Evolutionary conservation across 2,329 filamentous ascomycete species (phyloP), one percentile per base, ranked within the genome.

Genomic region (Colletotrichum lindemuthianum): DNA sequence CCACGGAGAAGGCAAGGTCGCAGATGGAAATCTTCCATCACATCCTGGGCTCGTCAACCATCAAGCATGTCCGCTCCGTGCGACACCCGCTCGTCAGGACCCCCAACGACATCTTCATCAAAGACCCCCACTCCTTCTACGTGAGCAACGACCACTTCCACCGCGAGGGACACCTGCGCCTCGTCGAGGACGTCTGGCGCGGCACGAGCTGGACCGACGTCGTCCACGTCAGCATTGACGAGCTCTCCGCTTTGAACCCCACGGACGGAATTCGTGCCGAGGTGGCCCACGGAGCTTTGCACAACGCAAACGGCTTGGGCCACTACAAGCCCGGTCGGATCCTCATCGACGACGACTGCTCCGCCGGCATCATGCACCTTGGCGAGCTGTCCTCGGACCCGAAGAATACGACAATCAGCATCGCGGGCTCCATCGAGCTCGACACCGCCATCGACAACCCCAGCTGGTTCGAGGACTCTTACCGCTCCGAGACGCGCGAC

Each of bases 91-190:
- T 86, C 39, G 81, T 89, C 50, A 72, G 70, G 9, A 88, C 86
- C 0, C 87, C 87, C 1, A 89, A 89, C 66, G 87, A 90, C 66
- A 73, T 90, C 11, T 72, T 83, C 6, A 84, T 81, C 2, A 69
- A 74, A 4, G 82, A 76, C 0, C 79, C 82, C 0, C 75, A 69
- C 11, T 81, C 81, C 0, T 81, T 89, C 70, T 84, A 85, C 53
- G 82, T 88, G 6, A 88, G 86, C 0, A 89, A 89, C 66, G 87
- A 89, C 66, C 86, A 89, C 58, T 74, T 75, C 67, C 81, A 88
- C 70, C 79, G 77, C 0, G 78, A 83, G 1, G 86, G 86, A 0
- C 6, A 71, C 0, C 70, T 81, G 73, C 79, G 86, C 2, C 8
- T 70, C 0, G 1, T 87, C 0, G 87, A 89, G 67, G 80, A 84